Percentiles rank a stretch among this genome's conserved stretches.
phyloP scores from a whole-genome alignment of 208 protist species.

The Wallacemonas sp. region DNA sequence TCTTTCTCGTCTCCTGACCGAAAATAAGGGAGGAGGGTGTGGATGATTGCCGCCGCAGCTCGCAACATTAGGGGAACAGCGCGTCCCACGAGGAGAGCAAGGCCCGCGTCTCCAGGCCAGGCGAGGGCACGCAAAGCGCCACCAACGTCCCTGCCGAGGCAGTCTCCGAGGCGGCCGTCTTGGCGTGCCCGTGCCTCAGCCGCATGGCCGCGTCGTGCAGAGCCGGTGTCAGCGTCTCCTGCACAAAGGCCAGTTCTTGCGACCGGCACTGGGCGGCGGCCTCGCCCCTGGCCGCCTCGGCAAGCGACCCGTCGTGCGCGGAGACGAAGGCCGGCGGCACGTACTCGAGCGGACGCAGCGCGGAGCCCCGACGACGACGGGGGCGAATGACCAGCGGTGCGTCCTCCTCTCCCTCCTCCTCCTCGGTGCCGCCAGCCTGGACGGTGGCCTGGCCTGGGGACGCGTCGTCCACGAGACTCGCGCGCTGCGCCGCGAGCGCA shows the following conservation, averaged over 20 bases:
- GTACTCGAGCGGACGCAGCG: conserved; percentile 16
- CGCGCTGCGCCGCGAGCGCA: neutral
- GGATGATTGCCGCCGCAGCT: no score
- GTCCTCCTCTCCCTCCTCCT: no score
- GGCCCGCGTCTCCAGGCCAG: conserved; percentile 16
- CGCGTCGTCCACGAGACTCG: neutral
- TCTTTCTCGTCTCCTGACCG: no score
- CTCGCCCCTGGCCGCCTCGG: neutral
- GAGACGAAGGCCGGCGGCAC: neutral
- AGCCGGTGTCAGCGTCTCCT: neutral
- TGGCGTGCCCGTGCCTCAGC: neutral
- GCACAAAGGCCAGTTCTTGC: neutral
- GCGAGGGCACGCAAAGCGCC: conserved; percentile 26
- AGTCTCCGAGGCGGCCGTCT: neutral
- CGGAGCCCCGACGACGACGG: neutral
- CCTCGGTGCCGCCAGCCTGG: neutral
- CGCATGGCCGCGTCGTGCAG: neutral
- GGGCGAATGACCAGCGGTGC: neutral
- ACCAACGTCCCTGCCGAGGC: neutral
- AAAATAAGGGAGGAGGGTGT: no score
- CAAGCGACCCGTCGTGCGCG: neutral
- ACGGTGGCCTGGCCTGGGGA: no score
- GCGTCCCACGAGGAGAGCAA: conserved; percentile 21
- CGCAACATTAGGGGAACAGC: conserved; percentile 1
- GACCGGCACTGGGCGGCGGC: neutral